phyloP scores from a whole-genome alignment of 2,329 filamentous ascomycete species.

The Malbranchea zuffiana region DNA sequence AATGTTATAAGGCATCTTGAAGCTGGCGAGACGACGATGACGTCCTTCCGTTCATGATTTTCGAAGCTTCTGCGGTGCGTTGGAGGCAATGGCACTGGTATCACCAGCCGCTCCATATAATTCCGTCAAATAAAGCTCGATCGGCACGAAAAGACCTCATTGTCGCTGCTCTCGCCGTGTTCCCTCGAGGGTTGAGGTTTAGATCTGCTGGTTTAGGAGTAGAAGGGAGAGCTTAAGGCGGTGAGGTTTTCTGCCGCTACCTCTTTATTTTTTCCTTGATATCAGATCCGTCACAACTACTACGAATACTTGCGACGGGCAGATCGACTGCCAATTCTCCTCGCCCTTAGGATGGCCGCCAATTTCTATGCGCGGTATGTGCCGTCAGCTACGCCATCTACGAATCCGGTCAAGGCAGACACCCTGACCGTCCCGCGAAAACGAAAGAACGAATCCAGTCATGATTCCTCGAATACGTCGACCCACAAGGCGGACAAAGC shows the following conservation, averaged over 20 bases:
- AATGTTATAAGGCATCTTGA: constrained; percentile 57
- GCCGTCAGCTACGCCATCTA: constrained; percentile 18
- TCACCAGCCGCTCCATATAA: not conserved
- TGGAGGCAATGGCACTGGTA: too few relatives aligned
- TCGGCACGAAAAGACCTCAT: not conserved
- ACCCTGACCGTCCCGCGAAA: not conserved
- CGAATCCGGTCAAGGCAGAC: not conserved
- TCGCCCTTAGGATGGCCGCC: constrained; percentile 31
- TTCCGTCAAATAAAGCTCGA: not conserved
- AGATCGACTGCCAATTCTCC: constrained; percentile 3
- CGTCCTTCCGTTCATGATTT: too few relatives aligned
- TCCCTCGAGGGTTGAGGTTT: too few relatives aligned
- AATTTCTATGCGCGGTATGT: constrained; percentile 39
- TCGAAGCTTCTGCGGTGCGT: too few relatives aligned
- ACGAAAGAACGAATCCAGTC: constrained; percentile 4
- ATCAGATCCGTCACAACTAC: not conserved
- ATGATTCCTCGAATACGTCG: constrained; percentile 1
- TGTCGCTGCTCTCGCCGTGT: too few relatives aligned
- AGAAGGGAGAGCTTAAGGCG: too few relatives aligned
- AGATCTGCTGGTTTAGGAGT: too few relatives aligned
- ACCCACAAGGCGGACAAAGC: constrained; percentile 16
- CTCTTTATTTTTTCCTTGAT: not conserved
- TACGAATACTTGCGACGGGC: constrained; percentile 20
- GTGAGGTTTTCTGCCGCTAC: constrained; percentile 12
- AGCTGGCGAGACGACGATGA: too few relatives aligned